Evolutionary conservation across 2,329 filamentous ascomycete species (phyloP).

Genomic region (Emmonsia crescens): DNA sequence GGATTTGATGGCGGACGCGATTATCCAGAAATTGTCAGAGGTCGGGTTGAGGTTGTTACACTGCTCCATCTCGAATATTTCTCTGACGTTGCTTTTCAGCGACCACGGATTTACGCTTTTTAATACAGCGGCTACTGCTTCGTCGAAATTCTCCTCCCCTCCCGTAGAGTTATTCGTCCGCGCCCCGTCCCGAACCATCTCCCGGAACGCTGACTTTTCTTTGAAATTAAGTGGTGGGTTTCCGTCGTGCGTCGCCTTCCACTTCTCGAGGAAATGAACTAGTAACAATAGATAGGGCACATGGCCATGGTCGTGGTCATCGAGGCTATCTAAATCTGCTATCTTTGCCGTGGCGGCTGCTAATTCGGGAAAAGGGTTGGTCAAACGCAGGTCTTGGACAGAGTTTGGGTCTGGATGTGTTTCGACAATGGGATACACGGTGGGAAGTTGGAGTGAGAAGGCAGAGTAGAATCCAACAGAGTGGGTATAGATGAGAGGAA

Average conservation of each 20-base stretch:
- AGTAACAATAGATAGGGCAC: constrained; percentile 78
- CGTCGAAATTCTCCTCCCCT: constrained; percentile 93
- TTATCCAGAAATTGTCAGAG: constrained; percentile 73
- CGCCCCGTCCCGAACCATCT: constrained; percentile 54
- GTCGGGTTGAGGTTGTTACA: constrained; percentile 36
- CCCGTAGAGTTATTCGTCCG: constrained; percentile 68
- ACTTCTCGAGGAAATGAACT: constrained; percentile 68
- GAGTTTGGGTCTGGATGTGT: constrained; percentile 85
- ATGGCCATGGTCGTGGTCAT: constrained; percentile 78
- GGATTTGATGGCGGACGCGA: constrained; percentile 63
- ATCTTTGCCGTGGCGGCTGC: constrained; percentile 54
- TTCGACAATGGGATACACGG: constrained; percentile 84
- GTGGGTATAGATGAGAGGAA: constrained; percentile 71
- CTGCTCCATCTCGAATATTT: constrained; percentile 65
- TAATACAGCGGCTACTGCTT: constrained; percentile 76
- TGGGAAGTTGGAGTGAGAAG: constrained; percentile 67
- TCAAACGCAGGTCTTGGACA: constrained; percentile 71
- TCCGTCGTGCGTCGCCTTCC: constrained; percentile 62
- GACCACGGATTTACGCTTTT: constrained; percentile 66
- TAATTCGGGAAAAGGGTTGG: constrained; percentile 80
- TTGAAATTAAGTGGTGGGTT: constrained; percentile 61
- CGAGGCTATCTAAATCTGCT: constrained; percentile 55
- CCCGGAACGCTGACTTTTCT: constrained; percentile 76
- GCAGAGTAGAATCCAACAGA: constrained; percentile 88
- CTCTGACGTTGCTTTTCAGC: constrained; percentile 57